Conservation (phyloP, 2,329 filamentous ascomycete species). For the Achaetomium macrosporum region DNA sequence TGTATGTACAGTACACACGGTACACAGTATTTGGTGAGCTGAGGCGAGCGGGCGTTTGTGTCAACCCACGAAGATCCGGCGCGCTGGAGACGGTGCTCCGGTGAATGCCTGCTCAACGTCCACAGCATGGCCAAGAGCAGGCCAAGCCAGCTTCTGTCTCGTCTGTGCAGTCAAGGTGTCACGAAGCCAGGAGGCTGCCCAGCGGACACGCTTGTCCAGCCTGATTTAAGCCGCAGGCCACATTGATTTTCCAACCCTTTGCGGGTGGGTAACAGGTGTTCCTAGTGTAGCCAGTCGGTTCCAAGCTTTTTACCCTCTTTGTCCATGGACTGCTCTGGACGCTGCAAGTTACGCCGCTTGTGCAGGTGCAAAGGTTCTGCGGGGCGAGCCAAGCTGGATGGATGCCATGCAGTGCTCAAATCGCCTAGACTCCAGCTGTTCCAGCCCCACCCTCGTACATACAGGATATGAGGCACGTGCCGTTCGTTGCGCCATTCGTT, state of each 20-base stretch:
- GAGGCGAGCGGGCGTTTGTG: not conserved
- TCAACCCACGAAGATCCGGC: not conserved
- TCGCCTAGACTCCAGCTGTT: conserved; percentile 2
- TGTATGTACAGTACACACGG: too few relatives aligned
- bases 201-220: not conserved
- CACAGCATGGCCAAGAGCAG: conserved; percentile 11
- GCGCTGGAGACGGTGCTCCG: not conserved
- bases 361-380: not conserved
- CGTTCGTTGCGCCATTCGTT: conserved; percentile 7
- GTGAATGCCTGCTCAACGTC: not conserved
- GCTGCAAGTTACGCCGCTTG: conserved; percentile 1
- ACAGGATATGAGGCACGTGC: conserved; percentile 16
- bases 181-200: not conserved
- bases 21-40: not conserved
- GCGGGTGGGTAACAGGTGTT: not conserved
- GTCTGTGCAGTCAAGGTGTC: conserved; percentile 7
- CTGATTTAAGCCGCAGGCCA: not conserved
- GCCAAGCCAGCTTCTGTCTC: conserved; percentile 11
- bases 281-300: not conserved
- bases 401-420: conserved; percentile 1
- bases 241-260: not conserved
- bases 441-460: conserved; percentile 1
- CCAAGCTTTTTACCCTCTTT: not conserved
- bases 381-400: not conserved
- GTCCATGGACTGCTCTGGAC: conserved; percentile 10